Percentiles rank a stretch among this genome's conserved stretches.
Conservation (phyloP, 345 rosid species). For the Noccaea caerulescens region DNA sequence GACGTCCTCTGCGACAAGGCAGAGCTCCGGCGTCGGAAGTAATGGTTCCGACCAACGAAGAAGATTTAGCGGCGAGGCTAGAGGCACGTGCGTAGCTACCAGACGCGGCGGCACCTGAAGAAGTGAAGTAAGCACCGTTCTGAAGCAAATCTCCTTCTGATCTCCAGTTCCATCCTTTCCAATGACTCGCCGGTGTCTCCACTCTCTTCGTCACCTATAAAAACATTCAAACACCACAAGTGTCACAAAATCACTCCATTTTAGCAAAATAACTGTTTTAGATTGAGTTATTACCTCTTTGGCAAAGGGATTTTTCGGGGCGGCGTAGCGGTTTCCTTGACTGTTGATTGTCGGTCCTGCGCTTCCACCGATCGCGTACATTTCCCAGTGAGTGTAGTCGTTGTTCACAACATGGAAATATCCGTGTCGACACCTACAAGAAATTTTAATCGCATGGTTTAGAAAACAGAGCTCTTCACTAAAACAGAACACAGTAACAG, state of each 20-base stretch:
- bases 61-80: slow-evolving; percentile 87
- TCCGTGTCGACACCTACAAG: slow-evolving; percentile 85
- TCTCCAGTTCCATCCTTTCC: slow-evolving; percentile 98
- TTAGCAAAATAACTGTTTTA: neutral
- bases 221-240: slow-evolving; percentile 3
- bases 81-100: slow-evolving; percentile 94
- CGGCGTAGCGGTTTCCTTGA: slow-evolving; percentile 91
- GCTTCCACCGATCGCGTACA: slow-evolving; percentile 98
- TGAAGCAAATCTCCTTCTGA: slow-evolving; percentile 87
- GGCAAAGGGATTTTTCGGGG: slow-evolving; percentile 73
- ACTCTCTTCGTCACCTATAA: slow-evolving; percentile 91
- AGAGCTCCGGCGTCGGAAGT: slow-evolving; percentile 77
- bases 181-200: slow-evolving; percentile 54
- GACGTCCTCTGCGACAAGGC: slow-evolving; percentile 60
- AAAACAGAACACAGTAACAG: slow-evolving; percentile 21
- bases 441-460: neutral
- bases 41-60: slow-evolving; percentile 75
- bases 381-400: slow-evolving; percentile 98
- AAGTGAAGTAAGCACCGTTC: slow-evolving; percentile 91
- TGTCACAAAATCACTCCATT: neutral
- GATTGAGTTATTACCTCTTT: slow-evolving; percentile 63
- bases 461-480: neutral
- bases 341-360: slow-evolving; percentile 93
- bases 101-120: slow-evolving; percentile 85
- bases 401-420: slow-evolving; percentile 97